Base-by-base conservation (phyloP, 768 basidiomycete genomes). In the Lentinula boryana region DNA sequence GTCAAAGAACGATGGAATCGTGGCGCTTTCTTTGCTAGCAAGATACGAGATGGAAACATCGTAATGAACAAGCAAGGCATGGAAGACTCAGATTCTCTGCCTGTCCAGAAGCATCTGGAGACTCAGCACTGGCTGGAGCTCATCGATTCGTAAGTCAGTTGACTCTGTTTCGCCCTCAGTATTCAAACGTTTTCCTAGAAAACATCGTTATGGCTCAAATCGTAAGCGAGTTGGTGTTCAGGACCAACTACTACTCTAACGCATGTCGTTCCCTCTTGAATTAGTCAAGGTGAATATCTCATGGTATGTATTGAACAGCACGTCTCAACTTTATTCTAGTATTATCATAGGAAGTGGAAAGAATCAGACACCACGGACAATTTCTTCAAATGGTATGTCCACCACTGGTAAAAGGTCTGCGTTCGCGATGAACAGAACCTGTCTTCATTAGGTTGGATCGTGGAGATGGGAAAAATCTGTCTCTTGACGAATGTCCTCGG, bases 61-160 rank as follows among this genome's bases (percentile, higher is more conserved):
- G 71, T 79, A 3, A 51, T 60, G 58, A 43, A 50, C 27, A 49
- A 23, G n/a, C n/a, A 50, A 23, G 58, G 23, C 13, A 16, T 57
- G 0, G 72, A 72, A 13, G 76, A 71, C 3, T 18, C 36, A 43
- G 2, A 51, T 51, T 51, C 50, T 33, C 23, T 51, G 50, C 50
- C 38, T 27, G 72, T 72, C 16, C 68, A 73, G 41, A 85, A 84
- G 65, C 71, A 74, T 12, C 72, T 87, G 10, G 84, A 85, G 68
- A 80, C 79, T 1, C 84, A 85, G 64, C 84, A 85, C 66, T 85
- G 83, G 82, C 70, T 86, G n/a, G 84, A 86, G 66, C 72, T 85
- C 32, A 77, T 85, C 33, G 85, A 86, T 65, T 76, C 75, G 83
- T 83, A 53, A 56, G 77, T 70, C n/a, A 27, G 16, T 52, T 16